phyloP scores from a whole-genome alignment of 108 stramenopile genomes.

The Conticribra guillardii region DNA sequence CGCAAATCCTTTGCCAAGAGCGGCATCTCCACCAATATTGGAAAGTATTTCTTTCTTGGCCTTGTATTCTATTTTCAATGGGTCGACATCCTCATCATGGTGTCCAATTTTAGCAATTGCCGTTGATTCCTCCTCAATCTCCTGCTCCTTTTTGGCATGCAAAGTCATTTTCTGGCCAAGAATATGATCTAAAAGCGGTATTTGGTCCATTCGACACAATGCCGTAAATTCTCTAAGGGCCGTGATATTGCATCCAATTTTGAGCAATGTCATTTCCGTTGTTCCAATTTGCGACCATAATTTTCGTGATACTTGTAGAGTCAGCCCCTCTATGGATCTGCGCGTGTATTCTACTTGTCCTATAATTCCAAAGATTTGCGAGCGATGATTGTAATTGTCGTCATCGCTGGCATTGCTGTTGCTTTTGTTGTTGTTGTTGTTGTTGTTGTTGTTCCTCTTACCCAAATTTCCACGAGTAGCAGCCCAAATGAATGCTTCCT shows the following conservation, averaged over 20 bases:
- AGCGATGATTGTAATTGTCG: not conserved
- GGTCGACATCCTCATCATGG: constrained; percentile 10
- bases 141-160: not conserved
- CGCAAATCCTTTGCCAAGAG: constrained; percentile 82
- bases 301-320: constrained; percentile 67
- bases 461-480: constrained; percentile 47
- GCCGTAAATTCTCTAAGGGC: constrained; percentile 85
- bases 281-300: constrained; percentile 59
- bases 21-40: constrained; percentile 71
- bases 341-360: constrained; percentile 71
- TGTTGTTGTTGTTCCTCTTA: constrained; percentile 19
- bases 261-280: constrained; percentile 63
- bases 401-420: constrained; percentile 23
- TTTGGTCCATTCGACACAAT: constrained; percentile 66
- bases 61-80: constrained; percentile 19
- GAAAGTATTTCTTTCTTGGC: constrained; percentile 53
- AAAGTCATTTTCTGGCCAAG: constrained; percentile 57
- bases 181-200: constrained; percentile 69
- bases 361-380: constrained; percentile 48
- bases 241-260: constrained; percentile 78
- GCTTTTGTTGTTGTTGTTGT: constrained; percentile 11
- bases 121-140: not conserved
- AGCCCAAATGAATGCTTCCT: constrained; percentile 34
- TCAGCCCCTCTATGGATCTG: constrained; percentile 57
- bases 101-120: not conserved